Conservation (phyloP, 768 basidiomycete species). For the Xerocomus brunneocitrinus region DNA sequence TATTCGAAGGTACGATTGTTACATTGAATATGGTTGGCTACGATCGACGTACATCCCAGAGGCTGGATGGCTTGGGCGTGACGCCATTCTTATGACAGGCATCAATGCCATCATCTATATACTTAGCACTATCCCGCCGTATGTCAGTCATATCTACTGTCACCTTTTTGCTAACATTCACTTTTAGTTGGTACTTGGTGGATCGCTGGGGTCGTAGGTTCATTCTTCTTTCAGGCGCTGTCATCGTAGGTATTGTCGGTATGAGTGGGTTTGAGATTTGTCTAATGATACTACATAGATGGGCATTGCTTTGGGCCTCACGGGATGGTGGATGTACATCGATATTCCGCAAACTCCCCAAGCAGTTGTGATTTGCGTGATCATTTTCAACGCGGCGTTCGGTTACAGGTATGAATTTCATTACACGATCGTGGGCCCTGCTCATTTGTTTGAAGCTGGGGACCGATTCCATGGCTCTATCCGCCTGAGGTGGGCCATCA, state of each 20-base stretch:
- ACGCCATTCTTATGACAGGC: constrained; percentile 94
- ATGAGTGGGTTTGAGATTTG: background rate
- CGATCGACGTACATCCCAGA: constrained; percentile 40
- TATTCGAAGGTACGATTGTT: constrained; percentile 73
- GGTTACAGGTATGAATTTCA: constrained; percentile 61
- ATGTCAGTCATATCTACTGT: constrained; percentile 24
- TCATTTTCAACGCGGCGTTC: constrained; percentile 91
- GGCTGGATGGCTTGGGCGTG: constrained; percentile 92
- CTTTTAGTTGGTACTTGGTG: constrained; percentile 82
- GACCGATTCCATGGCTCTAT: constrained; percentile 84
- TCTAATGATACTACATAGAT: constrained; percentile 45
- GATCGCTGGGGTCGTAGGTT: constrained; percentile 87
- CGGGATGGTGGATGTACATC: constrained; percentile 92
- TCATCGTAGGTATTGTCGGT: constrained; percentile 48
- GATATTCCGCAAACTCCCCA: constrained; percentile 81
- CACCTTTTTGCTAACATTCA: constrained; percentile 7
- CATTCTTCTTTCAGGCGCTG: constrained; percentile 83
- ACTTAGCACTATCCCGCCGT: constrained; percentile 80
- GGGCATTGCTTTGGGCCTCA: constrained; percentile 72
- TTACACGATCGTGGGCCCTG: background rate
- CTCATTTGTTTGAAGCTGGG: constrained; percentile 49
- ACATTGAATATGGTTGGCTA: background rate
- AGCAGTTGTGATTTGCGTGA: constrained; percentile 84
- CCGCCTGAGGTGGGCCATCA: constrained; percentile 64
- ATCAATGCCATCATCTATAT: constrained; percentile 84